These are phyloP conservation scores for Wickerhamomyces queroliae DNA, from an alignment of 805 yeast genomes.

Conservation along the genomic window DNA sequence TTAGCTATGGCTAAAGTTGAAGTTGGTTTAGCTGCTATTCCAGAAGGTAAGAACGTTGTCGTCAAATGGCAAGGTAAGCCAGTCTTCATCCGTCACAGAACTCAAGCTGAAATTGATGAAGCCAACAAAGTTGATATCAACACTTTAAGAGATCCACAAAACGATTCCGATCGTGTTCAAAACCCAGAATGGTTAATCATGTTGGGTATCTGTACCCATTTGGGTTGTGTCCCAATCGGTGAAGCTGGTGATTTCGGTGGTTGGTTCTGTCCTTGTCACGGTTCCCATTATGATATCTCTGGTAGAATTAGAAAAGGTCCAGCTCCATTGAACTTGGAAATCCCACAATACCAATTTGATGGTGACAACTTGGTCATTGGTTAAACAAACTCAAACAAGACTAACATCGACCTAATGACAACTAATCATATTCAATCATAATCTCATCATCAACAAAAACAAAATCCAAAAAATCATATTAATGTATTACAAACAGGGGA, in stretches of 20 bases:
- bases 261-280: conserved; percentile 99
- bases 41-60: conserved; percentile 96
- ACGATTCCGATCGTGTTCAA: conserved; percentile 88
- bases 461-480: not conserved
- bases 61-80: conserved; percentile 99
- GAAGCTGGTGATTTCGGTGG: conserved; percentile 99
- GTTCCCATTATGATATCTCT: conserved; percentile 99
- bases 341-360: conserved; percentile 84
- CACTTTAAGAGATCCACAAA: conserved; percentile 88
- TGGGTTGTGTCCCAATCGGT: conserved; percentile 99
- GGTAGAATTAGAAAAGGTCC: conserved; percentile 99
- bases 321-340: conserved; percentile 97
- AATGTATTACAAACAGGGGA: not conserved
- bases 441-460: not conserved
- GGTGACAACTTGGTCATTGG: conserved; percentile 87
- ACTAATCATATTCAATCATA: not conserved
- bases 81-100: conserved; percentile 98
- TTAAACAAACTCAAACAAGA: conserved; percentile 31
- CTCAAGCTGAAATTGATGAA: conserved; percentile 86
- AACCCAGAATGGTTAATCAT: conserved; percentile 98
- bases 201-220: conserved; percentile 99
- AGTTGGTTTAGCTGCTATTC: conserved; percentile 88
- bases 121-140: conserved; percentile 80
- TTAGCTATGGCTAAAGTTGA: conserved; percentile 99
- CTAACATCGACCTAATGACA: no score